A percentile compares a stretch with the other conserved stretches of the same genome.
Evolutionary conservation across 371 early-diverging fungal species (phyloP).

Genomic region (Haplosporangium sp.): DNA sequence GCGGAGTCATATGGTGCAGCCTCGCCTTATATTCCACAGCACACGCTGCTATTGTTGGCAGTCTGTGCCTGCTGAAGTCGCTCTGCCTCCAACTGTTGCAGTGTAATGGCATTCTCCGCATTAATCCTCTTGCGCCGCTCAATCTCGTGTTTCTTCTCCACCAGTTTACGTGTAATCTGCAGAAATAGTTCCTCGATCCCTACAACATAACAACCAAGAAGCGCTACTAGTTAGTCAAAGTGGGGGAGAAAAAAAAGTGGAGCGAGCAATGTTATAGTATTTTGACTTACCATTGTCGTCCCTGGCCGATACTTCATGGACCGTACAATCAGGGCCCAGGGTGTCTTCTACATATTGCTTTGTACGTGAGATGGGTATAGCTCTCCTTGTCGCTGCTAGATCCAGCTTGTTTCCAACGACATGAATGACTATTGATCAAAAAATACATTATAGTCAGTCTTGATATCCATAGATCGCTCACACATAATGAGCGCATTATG

Average conservation of each 20-base stretch:
- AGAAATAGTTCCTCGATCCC: conserved; percentile 71
- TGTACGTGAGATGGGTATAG: conserved; percentile 68
- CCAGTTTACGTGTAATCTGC: conserved; percentile 66
- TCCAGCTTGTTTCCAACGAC: conserved; percentile 84
- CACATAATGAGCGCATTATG: too few relatives aligned
- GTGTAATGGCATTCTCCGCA: conserved; percentile 53
- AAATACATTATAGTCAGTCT: neutral
- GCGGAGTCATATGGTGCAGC: too few relatives aligned
- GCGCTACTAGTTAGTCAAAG: neutral
- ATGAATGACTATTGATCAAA: conserved; percentile 67
- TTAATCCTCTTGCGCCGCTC: conserved; percentile 47
- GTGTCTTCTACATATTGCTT: conserved; percentile 69
- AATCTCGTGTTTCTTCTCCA: conserved; percentile 63
- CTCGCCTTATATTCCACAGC: conserved; percentile 41
- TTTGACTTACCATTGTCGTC: conserved; percentile 71
- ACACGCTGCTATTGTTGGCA: conserved; percentile 36
- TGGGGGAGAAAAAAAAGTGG: neutral
- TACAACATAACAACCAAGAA: conserved; percentile 14
- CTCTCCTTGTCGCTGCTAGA: conserved; percentile 68
- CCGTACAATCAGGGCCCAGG: conserved; percentile 67
- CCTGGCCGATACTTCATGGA: conserved; percentile 80
- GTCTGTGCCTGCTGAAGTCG: conserved; percentile 47
- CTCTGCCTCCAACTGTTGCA: conserved; percentile 52
- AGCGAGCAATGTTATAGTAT: neutral
- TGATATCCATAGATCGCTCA: too few relatives aligned